Evolutionary conservation across 2,329 filamentous ascomycete genomes (phyloP).

Genomic region (Alternaria longipes): DNA sequence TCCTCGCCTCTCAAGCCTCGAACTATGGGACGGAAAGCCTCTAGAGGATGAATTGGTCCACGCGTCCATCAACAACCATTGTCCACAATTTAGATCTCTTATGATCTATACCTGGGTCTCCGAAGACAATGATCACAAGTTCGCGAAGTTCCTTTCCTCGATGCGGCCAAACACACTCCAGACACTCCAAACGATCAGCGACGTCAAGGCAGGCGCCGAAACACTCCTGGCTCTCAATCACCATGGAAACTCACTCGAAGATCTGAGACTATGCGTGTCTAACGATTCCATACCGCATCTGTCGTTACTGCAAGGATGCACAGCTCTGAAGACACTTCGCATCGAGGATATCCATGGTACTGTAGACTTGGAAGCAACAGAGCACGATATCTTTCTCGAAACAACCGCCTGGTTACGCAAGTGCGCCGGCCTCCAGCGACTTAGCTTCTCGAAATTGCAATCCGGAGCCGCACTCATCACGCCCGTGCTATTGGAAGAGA

Average conservation of each 20-base stretch:
- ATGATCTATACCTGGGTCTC: slow-evolving; percentile 64
- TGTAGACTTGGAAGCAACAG: slow-evolving; percentile 60
- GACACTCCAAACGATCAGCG: slow-evolving; percentile 67
- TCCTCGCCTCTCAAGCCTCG: slow-evolving; percentile 66
- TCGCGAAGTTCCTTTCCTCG: slow-evolving; percentile 66
- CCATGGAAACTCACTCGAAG: slow-evolving; percentile 64
- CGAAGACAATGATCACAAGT: slow-evolving; percentile 63
- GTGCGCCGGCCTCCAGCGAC: slow-evolving; percentile 61
- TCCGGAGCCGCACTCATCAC: slow-evolving; percentile 64
- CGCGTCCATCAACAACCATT: slow-evolving; percentile 64
- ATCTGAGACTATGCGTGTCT: slow-evolving; percentile 62
- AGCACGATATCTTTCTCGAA: slow-evolving; percentile 63
- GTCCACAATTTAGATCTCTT: slow-evolving; percentile 68
- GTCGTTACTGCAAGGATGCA: slow-evolving; percentile 60
- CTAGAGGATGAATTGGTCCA: slow-evolving; percentile 65
- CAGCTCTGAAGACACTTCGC: slow-evolving; percentile 58
- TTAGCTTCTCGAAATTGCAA: slow-evolving; percentile 62
- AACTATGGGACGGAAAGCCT: slow-evolving; percentile 68
- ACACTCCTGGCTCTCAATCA: slow-evolving; percentile 64
- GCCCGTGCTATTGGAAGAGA: slow-evolving; percentile 58
- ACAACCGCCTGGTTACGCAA: slow-evolving; percentile 64
- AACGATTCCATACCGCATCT: slow-evolving; percentile 61
- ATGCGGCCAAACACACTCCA: slow-evolving; percentile 66
- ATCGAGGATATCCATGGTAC: slow-evolving; percentile 58
- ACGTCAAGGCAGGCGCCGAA: slow-evolving; percentile 63